Evolutionary conservation across 2,329 filamentous ascomycete species (phyloP).

Genomic region (Colletotrichum filicis): DNA sequence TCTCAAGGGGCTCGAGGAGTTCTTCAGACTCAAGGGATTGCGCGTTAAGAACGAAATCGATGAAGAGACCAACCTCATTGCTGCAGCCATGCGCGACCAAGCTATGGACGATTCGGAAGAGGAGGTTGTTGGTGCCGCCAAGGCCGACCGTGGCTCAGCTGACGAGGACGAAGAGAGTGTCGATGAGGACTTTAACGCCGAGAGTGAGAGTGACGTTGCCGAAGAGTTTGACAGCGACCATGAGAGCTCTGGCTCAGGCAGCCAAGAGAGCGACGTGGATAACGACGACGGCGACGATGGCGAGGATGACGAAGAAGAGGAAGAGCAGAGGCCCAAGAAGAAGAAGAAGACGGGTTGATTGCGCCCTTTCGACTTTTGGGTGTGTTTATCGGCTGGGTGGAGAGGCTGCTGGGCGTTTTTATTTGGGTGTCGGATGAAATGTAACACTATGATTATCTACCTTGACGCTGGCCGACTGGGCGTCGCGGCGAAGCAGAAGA

Average conservation of each 20-base stretch:
- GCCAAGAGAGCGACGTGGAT: conserved; percentile 69
- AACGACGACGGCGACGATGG: conserved; percentile 59
- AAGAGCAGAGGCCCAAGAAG: conserved; percentile 61
- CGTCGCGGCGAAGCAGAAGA: conserved; percentile 12
- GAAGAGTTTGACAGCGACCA: conserved; percentile 96
- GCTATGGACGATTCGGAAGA: conserved; percentile 88
- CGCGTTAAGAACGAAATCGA: conserved; percentile 99
- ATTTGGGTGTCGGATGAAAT: conserved; percentile 7
- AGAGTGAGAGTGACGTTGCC: conserved; percentile 93
- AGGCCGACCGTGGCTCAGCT: conserved; percentile 85
- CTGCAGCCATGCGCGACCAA: conserved; percentile 85
- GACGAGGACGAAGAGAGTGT: conserved; percentile 96
- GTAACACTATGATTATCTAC: conserved; percentile 23
- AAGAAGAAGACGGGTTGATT: conserved; percentile 53
- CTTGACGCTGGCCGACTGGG: conserved; percentile 2
- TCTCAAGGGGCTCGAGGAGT: conserved; percentile 93
- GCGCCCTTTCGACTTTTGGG: neutral
- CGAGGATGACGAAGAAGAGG: conserved; percentile 60
- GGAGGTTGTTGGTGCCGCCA: conserved; percentile 73
- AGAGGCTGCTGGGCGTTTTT: conserved; percentile 18
- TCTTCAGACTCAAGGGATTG: conserved; percentile 95
- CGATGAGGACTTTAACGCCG: conserved; percentile 94
- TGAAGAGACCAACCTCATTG: conserved; percentile 85
- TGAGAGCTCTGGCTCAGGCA: conserved; percentile 80
- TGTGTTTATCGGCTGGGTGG: neutral